Percentiles rank a stretch among this genome's conserved stretches.
phyloP scores from a whole-genome alignment of 2,329 filamentous ascomycete species.

The Colletotrichum graminicola region DNA sequence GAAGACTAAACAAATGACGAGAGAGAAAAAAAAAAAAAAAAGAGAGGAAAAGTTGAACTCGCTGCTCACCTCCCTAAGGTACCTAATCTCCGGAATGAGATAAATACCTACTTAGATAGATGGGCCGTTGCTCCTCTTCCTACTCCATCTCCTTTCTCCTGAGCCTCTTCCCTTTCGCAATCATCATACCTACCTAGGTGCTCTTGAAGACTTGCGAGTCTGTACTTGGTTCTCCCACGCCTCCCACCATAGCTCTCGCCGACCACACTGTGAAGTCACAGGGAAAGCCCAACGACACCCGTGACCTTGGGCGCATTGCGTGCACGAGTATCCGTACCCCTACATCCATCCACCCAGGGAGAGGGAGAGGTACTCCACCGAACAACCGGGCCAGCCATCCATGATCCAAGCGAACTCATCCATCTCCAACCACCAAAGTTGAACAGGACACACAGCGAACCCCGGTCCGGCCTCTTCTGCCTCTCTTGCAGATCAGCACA shows the following conservation, averaged over 20 bases:
- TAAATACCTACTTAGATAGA: neutral
- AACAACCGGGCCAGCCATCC: conserved; percentile 15
- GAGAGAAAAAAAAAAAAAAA: neutral
- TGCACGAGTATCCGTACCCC: neutral
- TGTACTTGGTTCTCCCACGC: neutral
- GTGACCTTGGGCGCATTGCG: conserved; percentile 15
- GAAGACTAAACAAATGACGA: neutral
- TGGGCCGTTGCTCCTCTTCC: neutral
- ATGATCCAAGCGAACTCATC: neutral
- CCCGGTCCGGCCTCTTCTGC: conserved; percentile 13
- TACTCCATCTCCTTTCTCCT: neutral
- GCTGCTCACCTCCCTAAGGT: neutral
- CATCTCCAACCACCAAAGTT: conserved; percentile 16
- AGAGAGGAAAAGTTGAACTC: too few relatives aligned
- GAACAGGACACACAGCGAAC: conserved; percentile 27
- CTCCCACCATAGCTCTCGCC: neutral
- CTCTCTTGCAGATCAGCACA: conserved; percentile 26
- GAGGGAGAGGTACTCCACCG: conserved; percentile 13
- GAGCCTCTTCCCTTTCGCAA: neutral
- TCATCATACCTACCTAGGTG: neutral
- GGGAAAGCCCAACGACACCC: conserved; percentile 7
- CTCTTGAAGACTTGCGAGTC: neutral
- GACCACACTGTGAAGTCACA: neutral
- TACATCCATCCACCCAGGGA: neutral
- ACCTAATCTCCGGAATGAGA: neutral